Conservation (phyloP, 2,329 filamentous ascomycete species). For the Aquanectria penicillioides region DNA sequence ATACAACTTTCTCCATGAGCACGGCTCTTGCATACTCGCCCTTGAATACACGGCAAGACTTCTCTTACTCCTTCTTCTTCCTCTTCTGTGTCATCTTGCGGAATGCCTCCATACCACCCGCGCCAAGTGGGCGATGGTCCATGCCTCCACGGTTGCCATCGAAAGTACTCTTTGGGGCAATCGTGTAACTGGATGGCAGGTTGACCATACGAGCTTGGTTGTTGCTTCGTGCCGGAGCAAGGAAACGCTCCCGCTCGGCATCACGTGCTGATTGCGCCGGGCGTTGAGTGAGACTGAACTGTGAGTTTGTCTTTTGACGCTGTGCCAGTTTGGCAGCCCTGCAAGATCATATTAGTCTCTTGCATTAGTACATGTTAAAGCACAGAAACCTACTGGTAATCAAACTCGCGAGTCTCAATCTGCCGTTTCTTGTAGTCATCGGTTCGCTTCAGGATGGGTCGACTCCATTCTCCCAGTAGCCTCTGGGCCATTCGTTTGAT, state of each 20-base stretch:
- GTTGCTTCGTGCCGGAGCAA: constrained; percentile 63
- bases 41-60: background rate
- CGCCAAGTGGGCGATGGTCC: constrained; percentile 69
- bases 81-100: constrained; percentile 72
- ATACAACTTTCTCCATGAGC: constrained; percentile 13
- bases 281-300: constrained; percentile 62
- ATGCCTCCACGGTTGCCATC: constrained; percentile 60
- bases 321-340: constrained; percentile 66
- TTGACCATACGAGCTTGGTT: constrained; percentile 68
- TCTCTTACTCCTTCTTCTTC: constrained; percentile 57
- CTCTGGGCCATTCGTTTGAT: constrained; percentile 96
- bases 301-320: constrained; percentile 57
- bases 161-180: constrained; percentile 71
- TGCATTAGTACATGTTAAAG: background rate
- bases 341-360: constrained; percentile 29
- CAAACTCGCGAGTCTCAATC: constrained; percentile 71
- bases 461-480: constrained; percentile 93
- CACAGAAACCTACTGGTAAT: constrained; percentile 64
- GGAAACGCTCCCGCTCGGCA: constrained; percentile 65
- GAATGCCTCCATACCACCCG: constrained; percentile 72
- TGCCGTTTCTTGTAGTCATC: constrained; percentile 93
- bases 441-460: constrained; percentile 91
- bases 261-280: constrained; percentile 57
- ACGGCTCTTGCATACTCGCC: background rate
- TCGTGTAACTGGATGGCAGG: constrained; percentile 66